phyloP scores from a whole-genome alignment of 116 monocot species.

The Cymodocea nodosa region DNA sequence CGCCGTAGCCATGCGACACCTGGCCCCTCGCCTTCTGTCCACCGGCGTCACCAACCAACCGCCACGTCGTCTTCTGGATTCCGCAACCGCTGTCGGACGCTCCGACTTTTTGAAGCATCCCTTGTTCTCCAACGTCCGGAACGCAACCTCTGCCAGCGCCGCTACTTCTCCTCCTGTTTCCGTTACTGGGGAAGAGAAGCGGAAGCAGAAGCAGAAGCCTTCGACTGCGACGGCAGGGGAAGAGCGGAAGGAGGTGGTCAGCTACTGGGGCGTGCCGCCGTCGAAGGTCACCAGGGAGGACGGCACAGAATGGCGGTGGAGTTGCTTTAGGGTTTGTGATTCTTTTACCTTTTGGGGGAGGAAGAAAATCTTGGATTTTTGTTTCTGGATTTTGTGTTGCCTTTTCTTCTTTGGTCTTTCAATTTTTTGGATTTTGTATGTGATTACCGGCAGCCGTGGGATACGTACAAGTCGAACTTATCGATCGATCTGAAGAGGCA shows the following conservation, averaged over 20 bases:
- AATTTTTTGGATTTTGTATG: slow-evolving; percentile 1
- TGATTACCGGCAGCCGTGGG: slow-evolving; percentile 21
- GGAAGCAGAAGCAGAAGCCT: too few relatives aligned
- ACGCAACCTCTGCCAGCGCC: slow-evolving; percentile 11
- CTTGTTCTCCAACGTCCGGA: not conserved
- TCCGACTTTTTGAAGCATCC: not conserved
- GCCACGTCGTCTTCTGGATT: not conserved
- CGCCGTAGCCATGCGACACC: slow-evolving; percentile 12
- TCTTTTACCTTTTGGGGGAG: not conserved
- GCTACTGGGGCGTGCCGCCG: slow-evolving; percentile 54
- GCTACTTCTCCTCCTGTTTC: not conserved
- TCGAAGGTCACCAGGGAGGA: slow-evolving; percentile 41
- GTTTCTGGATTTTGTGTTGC: not conserved
- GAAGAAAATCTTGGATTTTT: not conserved
- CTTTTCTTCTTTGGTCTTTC: not conserved
- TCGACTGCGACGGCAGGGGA: not conserved
- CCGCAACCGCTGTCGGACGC: not conserved
- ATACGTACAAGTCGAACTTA: slow-evolving; percentile 46
- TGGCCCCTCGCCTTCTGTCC: slow-evolving; percentile 18
- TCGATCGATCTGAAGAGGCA: slow-evolving; percentile 68
- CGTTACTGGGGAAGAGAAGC: slow-evolving; percentile 1
- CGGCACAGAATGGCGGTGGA: slow-evolving; percentile 71
- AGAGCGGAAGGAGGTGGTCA: slow-evolving; percentile 17
- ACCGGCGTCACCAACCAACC: not conserved
- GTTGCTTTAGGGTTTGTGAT: slow-evolving; percentile 50